phyloP scores from a whole-genome alignment of 75 land plant genomes.

The Cupressus sempervirens region DNA sequence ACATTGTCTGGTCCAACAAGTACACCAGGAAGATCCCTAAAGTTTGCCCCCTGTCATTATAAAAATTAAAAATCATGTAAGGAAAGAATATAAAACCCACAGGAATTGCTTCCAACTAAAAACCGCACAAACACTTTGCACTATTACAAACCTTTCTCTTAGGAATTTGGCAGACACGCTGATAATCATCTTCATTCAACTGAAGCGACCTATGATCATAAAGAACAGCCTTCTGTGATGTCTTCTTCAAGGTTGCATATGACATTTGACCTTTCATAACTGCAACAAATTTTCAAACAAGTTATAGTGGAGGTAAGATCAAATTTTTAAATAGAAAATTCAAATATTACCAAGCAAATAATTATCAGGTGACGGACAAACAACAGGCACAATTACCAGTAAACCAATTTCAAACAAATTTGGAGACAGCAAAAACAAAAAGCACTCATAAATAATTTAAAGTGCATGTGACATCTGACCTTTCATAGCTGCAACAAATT shows the following conservation, averaged over 20 bases:
- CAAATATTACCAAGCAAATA: not conserved
- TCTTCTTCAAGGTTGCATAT: constrained; percentile 7
- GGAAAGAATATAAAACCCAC: not conserved
- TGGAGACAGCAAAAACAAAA: too few species aligned
- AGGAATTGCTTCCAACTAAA: not conserved
- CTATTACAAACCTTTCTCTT: constrained; percentile 51
- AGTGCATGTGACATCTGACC: constrained; percentile 7
- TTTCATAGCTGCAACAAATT: constrained; percentile 11
- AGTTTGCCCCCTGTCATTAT: constrained; percentile 74
- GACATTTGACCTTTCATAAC: constrained; percentile 14
- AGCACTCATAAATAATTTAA: too few species aligned
- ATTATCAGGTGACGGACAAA: too few species aligned
- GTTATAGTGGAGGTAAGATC: not conserved
- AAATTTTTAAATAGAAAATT: not conserved
- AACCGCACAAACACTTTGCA: not conserved
- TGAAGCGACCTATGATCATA: constrained; percentile 75
- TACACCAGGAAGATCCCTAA: constrained; percentile 77
- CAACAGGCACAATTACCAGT: too few species aligned
- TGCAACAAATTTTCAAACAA: not conserved
- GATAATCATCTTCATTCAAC: constrained; percentile 69
- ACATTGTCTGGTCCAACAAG: constrained; percentile 40
- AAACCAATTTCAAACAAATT: too few species aligned
- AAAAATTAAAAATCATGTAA: not conserved
- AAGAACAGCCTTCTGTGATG: constrained; percentile 22
- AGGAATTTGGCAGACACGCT: constrained; percentile 68